phyloP scores from a whole-genome alignment of 805 yeast genomes.

The Lachancea sp. region DNA sequence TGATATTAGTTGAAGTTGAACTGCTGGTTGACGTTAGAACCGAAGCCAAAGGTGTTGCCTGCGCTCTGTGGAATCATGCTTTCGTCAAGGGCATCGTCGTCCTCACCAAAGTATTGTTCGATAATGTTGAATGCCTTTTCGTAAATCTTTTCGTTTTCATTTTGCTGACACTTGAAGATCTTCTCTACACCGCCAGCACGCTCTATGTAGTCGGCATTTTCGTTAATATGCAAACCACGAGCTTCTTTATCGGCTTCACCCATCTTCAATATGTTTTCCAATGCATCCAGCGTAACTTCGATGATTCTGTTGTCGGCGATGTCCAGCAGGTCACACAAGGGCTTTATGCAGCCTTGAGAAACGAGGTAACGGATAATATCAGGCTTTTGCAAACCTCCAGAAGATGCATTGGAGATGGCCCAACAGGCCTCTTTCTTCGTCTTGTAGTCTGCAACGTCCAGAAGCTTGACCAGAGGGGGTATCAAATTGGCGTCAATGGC shows the following conservation, averaged over 20 bases:
- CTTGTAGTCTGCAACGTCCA: constrained; percentile 84
- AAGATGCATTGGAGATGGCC: constrained; percentile 97
- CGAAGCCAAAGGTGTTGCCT: constrained; percentile 86
- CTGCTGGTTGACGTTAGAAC: constrained; percentile 55
- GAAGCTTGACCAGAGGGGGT: constrained; percentile 78
- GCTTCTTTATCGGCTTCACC: constrained; percentile 90
- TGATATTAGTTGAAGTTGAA: constrained; percentile 25
- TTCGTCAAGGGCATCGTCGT: constrained; percentile 67
- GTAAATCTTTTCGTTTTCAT: constrained; percentile 87
- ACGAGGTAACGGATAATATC: constrained; percentile 92
- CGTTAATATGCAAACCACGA: constrained; percentile 62
- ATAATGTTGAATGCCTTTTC: constrained; percentile 85
- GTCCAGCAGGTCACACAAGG: constrained; percentile 84
- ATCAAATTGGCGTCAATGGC: constrained; percentile 91
- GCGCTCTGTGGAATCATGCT: constrained; percentile 69
- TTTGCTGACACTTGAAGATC: constrained; percentile 86
- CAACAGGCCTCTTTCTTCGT: constrained; percentile 98
- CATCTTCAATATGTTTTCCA: constrained; percentile 87
- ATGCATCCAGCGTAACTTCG: constrained; percentile 91
- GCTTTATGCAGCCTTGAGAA: constrained; percentile 93
- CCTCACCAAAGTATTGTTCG: constrained; percentile 85
- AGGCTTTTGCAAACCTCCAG: constrained; percentile 88
- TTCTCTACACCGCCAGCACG: constrained; percentile 99
- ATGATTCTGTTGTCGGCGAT: constrained; percentile 87
- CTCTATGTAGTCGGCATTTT: constrained; percentile 86